Evolutionary conservation across 176 grass and related monocot genomes (phyloP), one percentile per base, ranked within the genome.

Genomic region (Paspalum notatum): DNA sequence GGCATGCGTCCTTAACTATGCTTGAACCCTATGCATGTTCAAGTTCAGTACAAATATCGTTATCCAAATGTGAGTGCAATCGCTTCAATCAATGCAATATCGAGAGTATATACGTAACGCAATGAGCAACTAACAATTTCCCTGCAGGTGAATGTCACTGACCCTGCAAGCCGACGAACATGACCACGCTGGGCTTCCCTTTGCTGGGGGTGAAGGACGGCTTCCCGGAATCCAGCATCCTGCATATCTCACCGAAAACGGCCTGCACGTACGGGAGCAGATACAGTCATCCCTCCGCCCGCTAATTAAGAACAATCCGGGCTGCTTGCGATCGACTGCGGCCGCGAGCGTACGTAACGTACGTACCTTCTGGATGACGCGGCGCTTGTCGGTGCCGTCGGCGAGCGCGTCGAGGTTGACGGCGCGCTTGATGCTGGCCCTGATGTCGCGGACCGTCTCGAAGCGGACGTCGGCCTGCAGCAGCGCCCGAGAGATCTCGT

Each of bases 81-180:
- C 18, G 9, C 20, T 56, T 2, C 20, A 2, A 9, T 9, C 54
- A 6, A 24, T 32, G 20, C 55, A 11, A 24, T 58, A 3, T 24
- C 2, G 17, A 3, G 21, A 59, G n/a, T n/a, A 56, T 56, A 40
- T 9, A 5, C 45, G 45, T 22, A 78, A 56, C 59, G 15, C 12
- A 67, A 8, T 8, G 50, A 55, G 17, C 66, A 45, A 21, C 25
- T 56, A 21, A 9, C 11, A 8, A 0, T 59, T 6, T 9, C 21
- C 22, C 62, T 6, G 44, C 4, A 70, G 13, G 26, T 16, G 68
- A 40, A 40, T 18, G 32, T 32, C 11, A 76, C 77, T 57, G 42
- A 94, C 96, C 96, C 86, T 98, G 96, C 82, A 98, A 78, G 59
- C 96, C 96, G 24, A 93, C 90, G 48, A 98, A 95, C 92, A 98